phyloP scores from a whole-genome alignment of 352 stramenopile genomes.

The Phytophthora palmivora region DNA sequence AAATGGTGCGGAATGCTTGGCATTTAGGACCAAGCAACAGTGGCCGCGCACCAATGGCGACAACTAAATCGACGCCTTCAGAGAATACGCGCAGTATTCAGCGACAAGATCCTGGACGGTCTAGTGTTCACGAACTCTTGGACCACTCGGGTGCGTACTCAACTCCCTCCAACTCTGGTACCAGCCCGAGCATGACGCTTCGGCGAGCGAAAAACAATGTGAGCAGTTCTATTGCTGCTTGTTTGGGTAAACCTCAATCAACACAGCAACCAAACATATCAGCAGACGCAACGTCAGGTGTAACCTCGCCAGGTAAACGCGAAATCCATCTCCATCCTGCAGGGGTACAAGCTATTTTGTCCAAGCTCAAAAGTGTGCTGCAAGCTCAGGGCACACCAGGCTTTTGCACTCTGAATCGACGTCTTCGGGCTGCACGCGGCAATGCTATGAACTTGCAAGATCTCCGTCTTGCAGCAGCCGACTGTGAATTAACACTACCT shows the following conservation, averaged over 20 bases:
- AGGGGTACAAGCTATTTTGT: slow-evolving; percentile 68
- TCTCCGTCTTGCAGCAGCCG: slow-evolving; percentile 72
- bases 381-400: slow-evolving; percentile 69
- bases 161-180: slow-evolving; percentile 6
- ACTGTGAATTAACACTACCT: slow-evolving; percentile 54
- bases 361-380: slow-evolving; percentile 52
- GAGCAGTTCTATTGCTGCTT: slow-evolving; percentile 61
- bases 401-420: slow-evolving; percentile 78
- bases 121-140: slow-evolving; percentile 65
- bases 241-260: slow-evolving; percentile 39
- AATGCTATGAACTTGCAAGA: slow-evolving; percentile 79
- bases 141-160: slow-evolving; percentile 52
- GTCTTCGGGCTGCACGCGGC: slow-evolving; percentile 30
- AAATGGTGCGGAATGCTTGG: slow-evolving; percentile 92
- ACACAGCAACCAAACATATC: slow-evolving; percentile 5
- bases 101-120: slow-evolving; percentile 20
- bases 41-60: background rate
- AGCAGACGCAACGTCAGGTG: slow-evolving; percentile 7
- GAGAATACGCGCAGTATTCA: slow-evolving; percentile 29
- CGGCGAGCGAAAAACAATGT: slow-evolving; percentile 53
- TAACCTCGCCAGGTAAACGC: slow-evolving; percentile 27
- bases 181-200: slow-evolving; percentile 33
- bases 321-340: slow-evolving; percentile 46
- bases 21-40: slow-evolving; percentile 64
- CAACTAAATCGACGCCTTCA: background rate